Conservation (phyloP, 352 stramenopile genomes). For the Globisporangium paroecandrum region DNA sequence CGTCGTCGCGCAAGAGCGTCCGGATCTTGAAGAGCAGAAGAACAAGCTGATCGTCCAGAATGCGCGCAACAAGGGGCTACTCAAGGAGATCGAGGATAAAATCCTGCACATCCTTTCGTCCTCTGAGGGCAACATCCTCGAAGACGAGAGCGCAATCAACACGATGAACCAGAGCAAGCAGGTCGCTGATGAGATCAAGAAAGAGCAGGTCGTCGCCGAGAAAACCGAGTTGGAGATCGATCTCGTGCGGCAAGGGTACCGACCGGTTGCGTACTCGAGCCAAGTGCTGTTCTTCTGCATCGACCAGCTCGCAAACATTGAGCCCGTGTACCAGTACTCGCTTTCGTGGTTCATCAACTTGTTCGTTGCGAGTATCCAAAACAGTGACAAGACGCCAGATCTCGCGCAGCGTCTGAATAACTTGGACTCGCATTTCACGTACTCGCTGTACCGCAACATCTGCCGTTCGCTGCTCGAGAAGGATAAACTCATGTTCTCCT, state of each 20-base stretch:
- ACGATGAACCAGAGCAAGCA: conserved; percentile 91
- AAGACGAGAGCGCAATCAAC: conserved; percentile 91
- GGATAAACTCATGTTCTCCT: conserved; percentile 93
- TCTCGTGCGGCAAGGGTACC: conserved; percentile 82
- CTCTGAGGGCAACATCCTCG: conserved; percentile 92
- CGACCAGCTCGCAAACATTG: conserved; percentile 91
- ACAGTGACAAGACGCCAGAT: conserved; percentile 77
- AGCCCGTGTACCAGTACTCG: conserved; percentile 93
- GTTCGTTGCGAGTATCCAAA: conserved; percentile 86
- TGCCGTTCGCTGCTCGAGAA: conserved; percentile 92
- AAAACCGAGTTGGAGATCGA: conserved; percentile 92
- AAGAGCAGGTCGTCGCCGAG: conserved; percentile 89
- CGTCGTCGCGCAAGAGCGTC: conserved; percentile 90
- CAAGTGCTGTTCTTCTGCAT: conserved; percentile 95
- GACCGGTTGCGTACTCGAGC: conserved; percentile 85
- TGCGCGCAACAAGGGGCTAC: conserved; percentile 87
- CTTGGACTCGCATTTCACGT: conserved; percentile 88
- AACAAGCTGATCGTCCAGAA: conserved; percentile 91
- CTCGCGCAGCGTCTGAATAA: conserved; percentile 76
- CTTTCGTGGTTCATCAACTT: conserved; percentile 92
- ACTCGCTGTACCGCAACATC: conserved; percentile 91
- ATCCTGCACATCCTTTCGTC: conserved; percentile 91
- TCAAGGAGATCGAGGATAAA: conserved; percentile 94
- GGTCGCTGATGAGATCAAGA: conserved; percentile 92
- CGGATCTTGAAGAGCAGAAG: conserved; percentile 91